Evolutionary conservation across 345 rosid species (phyloP).

Genomic region (Hypericum androsaemum): DNA sequence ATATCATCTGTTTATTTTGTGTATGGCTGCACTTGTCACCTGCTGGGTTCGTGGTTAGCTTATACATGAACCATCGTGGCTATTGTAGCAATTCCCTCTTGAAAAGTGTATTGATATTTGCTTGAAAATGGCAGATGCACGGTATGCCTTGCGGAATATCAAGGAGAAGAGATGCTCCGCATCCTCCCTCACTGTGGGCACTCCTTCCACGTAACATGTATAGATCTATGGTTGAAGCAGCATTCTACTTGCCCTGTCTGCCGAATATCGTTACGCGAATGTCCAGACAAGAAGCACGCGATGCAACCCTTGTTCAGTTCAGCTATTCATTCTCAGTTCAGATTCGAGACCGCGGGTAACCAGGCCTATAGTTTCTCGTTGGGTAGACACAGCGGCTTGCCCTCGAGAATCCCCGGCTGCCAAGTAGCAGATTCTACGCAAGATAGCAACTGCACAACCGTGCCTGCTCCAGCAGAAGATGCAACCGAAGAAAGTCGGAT

Average conservation of each 20-base stretch:
- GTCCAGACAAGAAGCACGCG: conserved; percentile 34
- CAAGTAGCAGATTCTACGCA: conserved; percentile 22
- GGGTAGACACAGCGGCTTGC: conserved; percentile 18
- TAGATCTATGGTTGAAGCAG: conserved; percentile 69
- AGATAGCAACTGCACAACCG: conserved; percentile 22
- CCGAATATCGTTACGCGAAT: conserved; percentile 51
- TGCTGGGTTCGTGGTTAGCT: background rate
- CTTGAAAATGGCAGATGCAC: conserved; percentile 39
- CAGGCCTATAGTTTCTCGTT: conserved; percentile 32
- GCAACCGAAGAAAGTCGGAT: conserved; percentile 20
- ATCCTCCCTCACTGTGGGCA: conserved; percentile 75
- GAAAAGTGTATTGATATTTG: too few relatives aligned
- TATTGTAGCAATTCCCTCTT: background rate
- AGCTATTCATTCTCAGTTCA: conserved; percentile 33
- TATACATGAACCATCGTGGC: background rate
- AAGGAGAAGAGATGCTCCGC: conserved; percentile 43
- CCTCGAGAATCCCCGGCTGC: conserved; percentile 17
- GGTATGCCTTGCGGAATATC: conserved; percentile 65
- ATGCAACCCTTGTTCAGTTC: conserved; percentile 71
- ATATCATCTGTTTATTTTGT: too few relatives aligned
- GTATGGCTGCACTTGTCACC: too few relatives aligned
- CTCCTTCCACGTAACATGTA: conserved; percentile 57
- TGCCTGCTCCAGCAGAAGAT: conserved; percentile 21
- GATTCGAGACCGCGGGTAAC: conserved; percentile 19
- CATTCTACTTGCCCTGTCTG: conserved; percentile 77